Base-by-base conservation (phyloP, 345 rosid species). In the Excoecaria cochinchinensis region DNA sequence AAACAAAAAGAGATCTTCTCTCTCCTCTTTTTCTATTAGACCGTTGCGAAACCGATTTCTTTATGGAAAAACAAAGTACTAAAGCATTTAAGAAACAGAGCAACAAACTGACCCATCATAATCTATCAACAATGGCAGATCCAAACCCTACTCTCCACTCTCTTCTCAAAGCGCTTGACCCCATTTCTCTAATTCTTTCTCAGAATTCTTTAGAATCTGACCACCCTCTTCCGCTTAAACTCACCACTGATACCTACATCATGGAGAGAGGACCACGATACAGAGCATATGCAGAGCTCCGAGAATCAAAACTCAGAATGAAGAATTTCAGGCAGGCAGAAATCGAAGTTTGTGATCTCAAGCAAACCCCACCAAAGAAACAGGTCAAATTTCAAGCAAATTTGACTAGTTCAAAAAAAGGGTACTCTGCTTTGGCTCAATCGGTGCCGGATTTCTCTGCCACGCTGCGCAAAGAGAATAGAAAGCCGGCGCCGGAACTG, bases 261-360 rank as follows among this genome's bases (percentile, higher is more conserved):
- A 78, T 91, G 89, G 95, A 89, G 81, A 87, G 99, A 83, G 99
- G 99, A 21, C 93, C 97, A 4, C 85, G 89, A 63, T 95, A 95
- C 74, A 42, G 78, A 19, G 95, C 88, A 16, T 95, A 95, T 79
- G 87, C 97, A 6, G 80, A 86, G 66, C 73, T 95, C 22, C 76
- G 99, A 40, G 99, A 95, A 72, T 85, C 88, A 0, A 90, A 80
- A 80, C 87, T 95, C 46, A 84, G 85, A 19, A 61, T 79, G 80
- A 91, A 77, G 83, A 85, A 64, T 11, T 10, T 46, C 2, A 67
- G 81, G 78, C 76, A 59, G 19, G 79, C 84, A 69, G 87, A 85
- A 72, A 15, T 64, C 58, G 83, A 83, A 48, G 78, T 71, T 22
- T 52, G 12, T 16, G 86, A 82, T 21, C 70, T 79, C 14, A 90